Base-by-base conservation (phyloP, 2,329 filamentous ascomycete genomes). In the Pestalotiopsis sp. region DNA sequence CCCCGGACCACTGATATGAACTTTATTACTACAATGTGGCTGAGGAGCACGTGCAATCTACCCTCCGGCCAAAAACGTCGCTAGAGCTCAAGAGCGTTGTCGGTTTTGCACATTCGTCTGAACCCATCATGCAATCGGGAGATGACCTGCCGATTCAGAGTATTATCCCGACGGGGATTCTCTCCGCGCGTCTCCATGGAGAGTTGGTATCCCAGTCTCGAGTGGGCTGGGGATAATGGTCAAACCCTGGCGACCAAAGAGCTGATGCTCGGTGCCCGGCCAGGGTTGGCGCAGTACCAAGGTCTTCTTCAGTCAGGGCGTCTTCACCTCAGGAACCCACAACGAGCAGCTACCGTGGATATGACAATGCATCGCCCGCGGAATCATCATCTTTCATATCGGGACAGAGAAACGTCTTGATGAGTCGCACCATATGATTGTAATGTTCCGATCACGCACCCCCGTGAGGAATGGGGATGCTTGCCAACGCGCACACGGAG, bases 111-210 rank as follows among this genome's bases (percentile, higher is more conserved):
- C 52, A 59, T n/a, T 38, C 20, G 52, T 45, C 63, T 66, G 52
- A 52, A 52, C n/a, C 20, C 20, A 31, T 52, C 64, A 66, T 66
- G 64, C 64, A 66, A 41, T 60, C 64, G 36, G 49, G 49, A 60
- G 52, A 66, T 59, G 64, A 66, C 64, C 64, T 66, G 64, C 64
- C 64, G 64, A 66, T 66, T 66, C 20, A 66, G 64, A 66, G 49
- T 59, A 66, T 60, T 59, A 45, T 66, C 25, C 64, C 64, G 64
- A 49, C 64, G 38, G 52, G 52, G 64, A 6, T 41, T 66, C 64
- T 56, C 56, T 66, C 64, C 64, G 36, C 58, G 64, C 64, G 64
- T 38, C 41, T 66, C 64, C 64, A 66, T 31, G 45, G 56, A 60
- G 13, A 23, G 58, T 66, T 61, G 36, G 23, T 13, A 66, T 49